These are phyloP conservation scores for Paragyromitra xinjiangensis DNA, from an alignment of 495 filamentous ascomycete genomes.

Conservation along the genomic window DNA sequence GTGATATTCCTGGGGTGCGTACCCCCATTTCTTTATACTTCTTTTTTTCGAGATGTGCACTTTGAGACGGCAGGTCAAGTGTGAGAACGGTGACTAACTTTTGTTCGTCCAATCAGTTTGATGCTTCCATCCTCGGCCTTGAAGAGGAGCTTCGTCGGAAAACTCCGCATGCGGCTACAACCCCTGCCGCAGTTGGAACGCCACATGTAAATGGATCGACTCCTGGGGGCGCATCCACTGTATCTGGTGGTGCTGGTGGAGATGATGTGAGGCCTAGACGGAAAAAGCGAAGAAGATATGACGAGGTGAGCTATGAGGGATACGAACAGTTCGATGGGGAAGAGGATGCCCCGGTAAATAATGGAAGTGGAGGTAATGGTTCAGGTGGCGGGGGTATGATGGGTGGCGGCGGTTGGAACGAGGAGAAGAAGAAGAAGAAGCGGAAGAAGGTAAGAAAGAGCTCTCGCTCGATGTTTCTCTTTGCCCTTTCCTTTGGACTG, in stretches of 20 bases:
- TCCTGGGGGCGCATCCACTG: constrained; percentile 58
- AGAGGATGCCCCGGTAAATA: constrained; percentile 62
- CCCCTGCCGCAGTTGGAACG: constrained; percentile 53
- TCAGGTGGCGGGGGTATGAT: constrained; percentile 35
- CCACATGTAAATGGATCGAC: constrained; percentile 57
- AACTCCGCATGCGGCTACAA: constrained; percentile 45
- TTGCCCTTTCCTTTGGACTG: constrained; percentile 16
- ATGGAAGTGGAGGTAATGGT: constrained; percentile 46
- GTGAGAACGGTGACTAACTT: constrained; percentile 36
- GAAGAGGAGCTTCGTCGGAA: constrained; percentile 65
- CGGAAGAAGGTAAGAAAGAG: constrained; percentile 58
- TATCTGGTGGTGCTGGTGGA: constrained; percentile 52
- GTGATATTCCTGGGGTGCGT: constrained; percentile 57
- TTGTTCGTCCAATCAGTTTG: constrained; percentile 52
- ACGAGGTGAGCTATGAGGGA: constrained; percentile 73
- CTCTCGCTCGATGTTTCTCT: constrained; percentile 24
- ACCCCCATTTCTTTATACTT: constrained; percentile 29
- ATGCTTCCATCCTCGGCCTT: constrained; percentile 63
- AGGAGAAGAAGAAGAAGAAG: constrained; percentile 58
- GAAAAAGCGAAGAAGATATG: constrained; percentile 71
- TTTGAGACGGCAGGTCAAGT: constrained; percentile 17
- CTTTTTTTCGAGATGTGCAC: constrained; percentile 21
- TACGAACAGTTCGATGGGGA: constrained; percentile 70
- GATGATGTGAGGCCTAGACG: constrained; percentile 68
- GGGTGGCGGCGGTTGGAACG: constrained; percentile 56